Base-by-base conservation (phyloP, 345 rosid species). In the Hypericum perforatum region DNA sequence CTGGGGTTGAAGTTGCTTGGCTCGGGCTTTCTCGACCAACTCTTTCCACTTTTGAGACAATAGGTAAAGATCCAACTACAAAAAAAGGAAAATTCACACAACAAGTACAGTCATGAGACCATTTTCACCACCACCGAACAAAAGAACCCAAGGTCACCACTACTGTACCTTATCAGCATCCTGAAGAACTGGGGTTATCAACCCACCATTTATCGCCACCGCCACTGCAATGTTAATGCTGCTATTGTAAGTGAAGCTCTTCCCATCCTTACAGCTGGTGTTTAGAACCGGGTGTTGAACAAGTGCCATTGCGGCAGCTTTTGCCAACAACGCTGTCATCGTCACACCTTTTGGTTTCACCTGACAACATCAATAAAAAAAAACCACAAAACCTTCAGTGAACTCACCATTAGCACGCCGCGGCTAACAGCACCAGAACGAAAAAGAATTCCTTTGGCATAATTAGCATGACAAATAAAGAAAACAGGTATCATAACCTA, bases 261-360 rank as follows among this genome's bases (percentile, higher is more conserved):
- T 92, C 11, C 98, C 95, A 51, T 87, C 90, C 75, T 78, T 92
- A 54, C 95, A 92, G 70, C 71, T 80, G 11, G 98, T 77, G 13
- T 87, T 87, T 62, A 91, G 95, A 60, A 91, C 94, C 29, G 96
- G 95, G 59, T 87, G 95, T 73, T 85, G 90, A 53, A 61, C 95
- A 49, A 92, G 81, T 38, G 96, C 88, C 95, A 92, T 81, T 53
- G 96, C 98, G 7, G 85, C 82, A 53, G 96, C 98, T 68, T 92
- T 92, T 7, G 98, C 95, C 63, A 92, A 67, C 54, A 92, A 62
- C 5, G 90, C 95, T 15, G 95, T 92, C 98, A 91, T 87, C 22
- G 98, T 85, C 37, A 87, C 98, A 53, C 96, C 96, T 76, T 87
- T 87, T 16, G 86, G 89, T 69, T 91, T 87, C 74, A 91, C 90